These are phyloP conservation scores for Trichomonascaceae sp. DNA, from an alignment of 1,139 yeast genomes.

Conservation along the genomic window DNA sequence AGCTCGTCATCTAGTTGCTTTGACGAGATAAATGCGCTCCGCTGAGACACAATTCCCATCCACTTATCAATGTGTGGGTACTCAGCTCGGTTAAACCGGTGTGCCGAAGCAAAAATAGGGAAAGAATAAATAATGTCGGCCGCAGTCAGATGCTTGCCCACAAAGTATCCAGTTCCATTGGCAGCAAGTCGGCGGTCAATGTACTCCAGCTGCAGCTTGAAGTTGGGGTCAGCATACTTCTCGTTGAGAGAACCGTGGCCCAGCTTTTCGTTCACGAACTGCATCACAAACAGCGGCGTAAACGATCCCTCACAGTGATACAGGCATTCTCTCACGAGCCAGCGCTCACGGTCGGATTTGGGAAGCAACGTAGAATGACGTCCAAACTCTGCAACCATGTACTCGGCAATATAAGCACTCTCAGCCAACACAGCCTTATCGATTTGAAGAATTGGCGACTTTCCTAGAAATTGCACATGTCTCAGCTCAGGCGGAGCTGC, in stretches of 20 bases:
- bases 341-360: slow-evolving; percentile 23
- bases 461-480: slow-evolving; percentile 42
- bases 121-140: slow-evolving; percentile 40
- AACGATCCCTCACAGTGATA: slow-evolving; percentile 48
- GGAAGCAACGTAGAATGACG: slow-evolving; percentile 19
- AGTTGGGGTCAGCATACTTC: slow-evolving; percentile 12
- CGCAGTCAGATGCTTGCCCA: slow-evolving; percentile 40
- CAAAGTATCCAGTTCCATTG: slow-evolving; percentile 40
- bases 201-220: slow-evolving; percentile 14
- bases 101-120: slow-evolving; percentile 30
- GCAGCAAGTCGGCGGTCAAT: slow-evolving; percentile 30
- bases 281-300: slow-evolving; percentile 34
- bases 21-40: neutral
- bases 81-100: slow-evolving; percentile 6
- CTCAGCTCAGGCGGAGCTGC: slow-evolving; percentile 31
- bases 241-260: slow-evolving; percentile 5
- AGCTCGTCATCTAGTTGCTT: neutral
- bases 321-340: slow-evolving; percentile 36
- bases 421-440: slow-evolving; percentile 28
- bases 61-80: slow-evolving; percentile 16
- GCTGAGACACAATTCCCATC: slow-evolving; percentile 7
- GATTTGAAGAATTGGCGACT: slow-evolving; percentile 39
- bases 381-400: slow-evolving; percentile 3
- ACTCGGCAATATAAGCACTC: slow-evolving; percentile 23
- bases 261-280: slow-evolving; percentile 30